Conservation (phyloP, 2,329 filamentous ascomycete genomes). For the Fusarium sp. region DNA sequence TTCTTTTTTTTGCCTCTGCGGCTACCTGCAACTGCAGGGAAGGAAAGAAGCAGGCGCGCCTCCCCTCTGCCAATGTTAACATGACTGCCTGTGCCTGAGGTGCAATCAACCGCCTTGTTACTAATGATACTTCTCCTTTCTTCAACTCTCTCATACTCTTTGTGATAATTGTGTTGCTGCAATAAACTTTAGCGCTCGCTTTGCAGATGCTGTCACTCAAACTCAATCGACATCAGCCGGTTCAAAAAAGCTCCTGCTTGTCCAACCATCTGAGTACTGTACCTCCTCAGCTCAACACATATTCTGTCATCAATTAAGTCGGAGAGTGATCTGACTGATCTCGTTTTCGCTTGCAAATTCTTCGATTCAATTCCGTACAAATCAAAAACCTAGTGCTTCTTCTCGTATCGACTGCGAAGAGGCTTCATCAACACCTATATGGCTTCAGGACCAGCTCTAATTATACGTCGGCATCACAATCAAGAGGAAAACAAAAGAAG, state of each 20-base stretch:
- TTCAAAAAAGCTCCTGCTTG: constrained; percentile 14
- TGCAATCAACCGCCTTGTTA: neutral
- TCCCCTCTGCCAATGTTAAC: neutral
- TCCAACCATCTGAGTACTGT: constrained; percentile 7
- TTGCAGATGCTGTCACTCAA: neutral
- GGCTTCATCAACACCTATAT: neutral
- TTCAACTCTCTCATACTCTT: neutral
- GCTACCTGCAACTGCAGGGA: neutral
- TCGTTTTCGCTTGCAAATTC: constrained; percentile 2
- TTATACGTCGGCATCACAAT: constrained; percentile 16
- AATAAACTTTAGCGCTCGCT: constrained; percentile 2
- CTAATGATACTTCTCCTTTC: constrained; percentile 1
- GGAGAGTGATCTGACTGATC: constrained; percentile 3
- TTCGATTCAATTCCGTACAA: neutral
- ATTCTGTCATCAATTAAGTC: neutral
- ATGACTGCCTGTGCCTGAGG: neutral
- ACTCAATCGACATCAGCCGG: constrained; percentile 1
- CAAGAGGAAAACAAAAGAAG: neutral
- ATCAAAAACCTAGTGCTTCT: neutral
- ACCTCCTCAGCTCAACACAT: neutral
- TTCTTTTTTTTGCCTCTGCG: neutral
- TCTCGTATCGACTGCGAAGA: constrained; percentile 10
- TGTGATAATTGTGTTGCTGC: neutral
- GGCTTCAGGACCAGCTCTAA: constrained; percentile 12
- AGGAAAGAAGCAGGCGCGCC: constrained; percentile 3